Percentiles rank a stretch among this genome's conserved stretches.
These are phyloP conservation scores for Exsudoporus floridanus DNA, from an alignment of 1,284 basidiomycete genomes.

Conservation along the genomic window DNA sequence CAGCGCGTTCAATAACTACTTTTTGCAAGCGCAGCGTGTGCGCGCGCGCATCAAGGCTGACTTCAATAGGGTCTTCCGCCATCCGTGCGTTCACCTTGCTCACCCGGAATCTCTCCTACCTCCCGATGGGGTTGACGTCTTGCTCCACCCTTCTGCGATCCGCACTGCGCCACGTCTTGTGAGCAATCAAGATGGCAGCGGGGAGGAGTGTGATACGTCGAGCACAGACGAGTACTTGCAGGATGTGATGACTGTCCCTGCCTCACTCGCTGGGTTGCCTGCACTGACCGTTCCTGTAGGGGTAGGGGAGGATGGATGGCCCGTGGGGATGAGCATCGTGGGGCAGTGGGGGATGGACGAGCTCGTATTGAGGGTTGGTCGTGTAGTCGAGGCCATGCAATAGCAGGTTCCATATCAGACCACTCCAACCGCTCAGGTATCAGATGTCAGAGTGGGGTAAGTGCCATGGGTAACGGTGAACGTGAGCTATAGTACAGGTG, in stretches of 20 bases:
- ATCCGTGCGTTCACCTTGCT: constrained; percentile 51
- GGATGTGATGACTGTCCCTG: constrained; percentile 90
- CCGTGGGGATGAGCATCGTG: constrained; percentile 81
- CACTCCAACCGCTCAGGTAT: neutral
- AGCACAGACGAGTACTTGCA: constrained; percentile 74
- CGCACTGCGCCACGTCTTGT: constrained; percentile 67
- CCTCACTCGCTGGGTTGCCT: constrained; percentile 87
- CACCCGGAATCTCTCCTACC: constrained; percentile 9
- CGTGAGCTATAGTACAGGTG: constrained; percentile 26
- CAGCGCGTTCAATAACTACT: constrained; percentile 96
- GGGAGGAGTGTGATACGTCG: constrained; percentile 10
- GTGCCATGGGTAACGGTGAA: constrained; percentile 24
- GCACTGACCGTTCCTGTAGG: constrained; percentile 71
- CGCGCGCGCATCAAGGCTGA: constrained; percentile 72
- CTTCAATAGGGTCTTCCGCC: constrained; percentile 69
- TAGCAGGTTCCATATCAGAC: neutral
- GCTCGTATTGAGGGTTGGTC: constrained; percentile 58
- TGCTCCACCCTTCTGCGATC: constrained; percentile 87
- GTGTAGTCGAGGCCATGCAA: constrained; percentile 39
- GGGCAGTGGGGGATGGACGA: constrained; percentile 90
- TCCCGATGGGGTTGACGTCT: constrained; percentile 63
- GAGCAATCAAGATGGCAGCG: constrained; percentile 3
- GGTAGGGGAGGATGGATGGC: constrained; percentile 65
- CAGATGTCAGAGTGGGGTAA: constrained; percentile 22
- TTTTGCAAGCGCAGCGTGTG: constrained; percentile 86